A percentile compares a stretch with the other conserved stretches of the same genome.
These are phyloP conservation scores for Carpinus viminea DNA, from an alignment of 306 rosid genomes.

Conservation along the genomic window DNA sequence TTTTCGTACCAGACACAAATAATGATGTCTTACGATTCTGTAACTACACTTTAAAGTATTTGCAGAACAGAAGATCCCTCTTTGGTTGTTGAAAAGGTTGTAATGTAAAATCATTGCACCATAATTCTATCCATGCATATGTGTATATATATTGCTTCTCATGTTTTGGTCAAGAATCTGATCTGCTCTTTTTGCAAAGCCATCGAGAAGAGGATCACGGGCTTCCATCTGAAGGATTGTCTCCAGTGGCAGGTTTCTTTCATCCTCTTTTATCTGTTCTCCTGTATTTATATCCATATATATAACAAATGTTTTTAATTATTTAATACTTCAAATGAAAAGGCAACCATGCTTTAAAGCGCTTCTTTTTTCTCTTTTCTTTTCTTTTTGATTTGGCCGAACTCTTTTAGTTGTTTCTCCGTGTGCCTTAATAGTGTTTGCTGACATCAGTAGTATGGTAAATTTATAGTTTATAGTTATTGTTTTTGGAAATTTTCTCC, in stretches of 20 bases:
- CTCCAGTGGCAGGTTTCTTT: conserved; percentile 77
- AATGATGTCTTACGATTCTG: not conserved
- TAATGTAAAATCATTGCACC: conserved; percentile 10
- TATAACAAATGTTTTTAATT: not conserved
- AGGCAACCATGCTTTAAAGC: not conserved
- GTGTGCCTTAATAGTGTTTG: not conserved
- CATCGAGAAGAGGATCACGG: conserved; percentile 61
- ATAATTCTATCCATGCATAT: not conserved
- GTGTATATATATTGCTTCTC: conserved; percentile 13
- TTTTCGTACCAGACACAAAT: not conserved
- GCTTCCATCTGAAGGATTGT: conserved; percentile 42
- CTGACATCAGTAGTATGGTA: not conserved
- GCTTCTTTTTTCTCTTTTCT: not conserved
- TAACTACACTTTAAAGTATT: not conserved
- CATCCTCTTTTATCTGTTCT: conserved; percentile 22
- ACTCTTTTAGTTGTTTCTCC: not conserved
- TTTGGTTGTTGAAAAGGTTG: conserved; percentile 7
- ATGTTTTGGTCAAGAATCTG: conserved; percentile 32
- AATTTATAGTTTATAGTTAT: not conserved
- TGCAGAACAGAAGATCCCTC: not conserved
- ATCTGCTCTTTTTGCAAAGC: conserved; percentile 44
- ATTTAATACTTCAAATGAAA: not conserved
- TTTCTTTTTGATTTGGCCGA: not conserved
- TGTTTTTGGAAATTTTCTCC: not conserved
- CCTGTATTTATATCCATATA: conserved; percentile 1